Evolutionary conservation across 805 yeast genomes (phyloP).

Genomic region (Saccharomycopsis olivae): DNA sequence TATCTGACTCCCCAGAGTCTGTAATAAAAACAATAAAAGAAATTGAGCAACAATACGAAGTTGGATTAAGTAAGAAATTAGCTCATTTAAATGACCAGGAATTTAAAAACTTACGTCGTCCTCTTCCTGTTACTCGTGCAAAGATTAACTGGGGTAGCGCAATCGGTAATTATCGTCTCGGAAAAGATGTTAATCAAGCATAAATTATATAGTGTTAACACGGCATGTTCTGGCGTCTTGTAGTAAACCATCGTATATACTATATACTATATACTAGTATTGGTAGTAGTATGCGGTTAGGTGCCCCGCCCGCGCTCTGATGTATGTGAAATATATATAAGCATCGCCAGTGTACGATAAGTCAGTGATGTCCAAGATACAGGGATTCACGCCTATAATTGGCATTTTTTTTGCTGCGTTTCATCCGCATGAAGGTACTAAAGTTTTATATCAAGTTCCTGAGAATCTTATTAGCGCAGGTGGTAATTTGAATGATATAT

Average conservation of each 20-base stretch:
- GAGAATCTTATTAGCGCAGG: slow-evolving; percentile 11
- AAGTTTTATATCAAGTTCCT: slow-evolving; percentile 86
- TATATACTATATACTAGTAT: too few species aligned
- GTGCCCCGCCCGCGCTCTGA: too few species aligned
- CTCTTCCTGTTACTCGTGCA: slow-evolving; percentile 83
- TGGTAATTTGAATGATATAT: background rate
- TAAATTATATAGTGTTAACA: background rate
- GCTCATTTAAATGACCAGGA: slow-evolving; percentile 63
- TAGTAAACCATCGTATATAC: too few species aligned
- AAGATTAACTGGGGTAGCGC: slow-evolving; percentile 94
- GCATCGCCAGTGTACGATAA: too few species aligned
- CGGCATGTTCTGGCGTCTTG: background rate
- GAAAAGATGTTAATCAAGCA: slow-evolving; percentile 55
- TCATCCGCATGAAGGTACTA: slow-evolving; percentile 93
- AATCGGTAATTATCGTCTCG: slow-evolving; percentile 79
- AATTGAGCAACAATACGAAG: slow-evolving; percentile 40
- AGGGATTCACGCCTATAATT: slow-evolving; percentile 79
- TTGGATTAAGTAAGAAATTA: slow-evolving; percentile 59
- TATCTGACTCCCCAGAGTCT: background rate
- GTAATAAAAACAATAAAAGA: slow-evolving; percentile 6
- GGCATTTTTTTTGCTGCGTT: slow-evolving; percentile 86
- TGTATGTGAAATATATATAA: too few species aligned
- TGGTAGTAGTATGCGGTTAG: too few species aligned
- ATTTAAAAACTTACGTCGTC: slow-evolving; percentile 81
- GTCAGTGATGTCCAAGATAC: slow-evolving; percentile 13